Percentiles rank a stretch among this genome's conserved stretches.
Conservation (phyloP, 2,329 filamentous ascomycete genomes). For the Sarocladium oryzae region DNA sequence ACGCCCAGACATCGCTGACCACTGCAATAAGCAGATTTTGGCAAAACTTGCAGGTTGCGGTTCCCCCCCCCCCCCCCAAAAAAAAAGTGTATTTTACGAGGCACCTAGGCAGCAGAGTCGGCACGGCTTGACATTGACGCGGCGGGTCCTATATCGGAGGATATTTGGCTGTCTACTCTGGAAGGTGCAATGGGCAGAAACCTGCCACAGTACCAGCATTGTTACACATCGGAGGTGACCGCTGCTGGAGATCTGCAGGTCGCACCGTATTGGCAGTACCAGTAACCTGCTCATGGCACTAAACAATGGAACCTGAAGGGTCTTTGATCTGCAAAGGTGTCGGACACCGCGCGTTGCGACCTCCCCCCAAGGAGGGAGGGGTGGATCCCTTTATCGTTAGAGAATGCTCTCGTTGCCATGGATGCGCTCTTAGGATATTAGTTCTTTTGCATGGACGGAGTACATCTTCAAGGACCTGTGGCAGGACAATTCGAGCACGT, state of each 20-base stretch:
- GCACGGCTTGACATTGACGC: constrained; percentile 5
- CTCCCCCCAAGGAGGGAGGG: no score
- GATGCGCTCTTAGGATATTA: no score
- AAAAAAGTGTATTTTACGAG: neutral
- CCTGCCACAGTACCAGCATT: no score
- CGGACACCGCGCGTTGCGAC: no score
- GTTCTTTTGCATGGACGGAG: neutral
- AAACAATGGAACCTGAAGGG: no score
- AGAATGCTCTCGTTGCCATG: neutral
- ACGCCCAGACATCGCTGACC: neutral
- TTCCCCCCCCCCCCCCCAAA: no score
- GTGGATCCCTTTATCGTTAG: no score
- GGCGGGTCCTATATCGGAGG: neutral
- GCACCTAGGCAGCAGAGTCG: neutral
- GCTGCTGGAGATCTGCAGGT: neutral
- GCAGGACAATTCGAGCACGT: neutral
- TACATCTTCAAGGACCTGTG: no score
- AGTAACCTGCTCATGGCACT: neutral
- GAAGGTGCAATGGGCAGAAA: no score
- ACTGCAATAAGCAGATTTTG: neutral
- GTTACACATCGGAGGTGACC: constrained; percentile 6
- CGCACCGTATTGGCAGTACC: no score
- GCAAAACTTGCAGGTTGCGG: neutral
- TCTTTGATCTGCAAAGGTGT: no score
- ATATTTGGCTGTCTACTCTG: neutral